A percentile compares a stretch with the other conserved stretches of the same genome.
phyloP scores from a whole-genome alignment of 495 filamentous ascomycete species.

The Chaetomium fimeti region DNA sequence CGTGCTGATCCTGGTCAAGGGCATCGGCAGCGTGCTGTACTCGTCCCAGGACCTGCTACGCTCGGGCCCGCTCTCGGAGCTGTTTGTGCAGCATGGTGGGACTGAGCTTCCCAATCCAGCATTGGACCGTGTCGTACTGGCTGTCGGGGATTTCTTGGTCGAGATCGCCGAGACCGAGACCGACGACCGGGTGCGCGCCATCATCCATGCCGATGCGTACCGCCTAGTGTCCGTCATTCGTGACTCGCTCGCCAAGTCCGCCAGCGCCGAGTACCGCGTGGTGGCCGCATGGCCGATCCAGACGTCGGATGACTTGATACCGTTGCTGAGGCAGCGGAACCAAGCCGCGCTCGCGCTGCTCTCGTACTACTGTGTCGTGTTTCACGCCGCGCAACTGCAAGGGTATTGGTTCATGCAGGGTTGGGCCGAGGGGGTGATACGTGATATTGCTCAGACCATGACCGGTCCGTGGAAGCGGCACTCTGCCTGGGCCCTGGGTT shows the following conservation, averaged over 20 bases:
- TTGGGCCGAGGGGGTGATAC: conserved; percentile 27
- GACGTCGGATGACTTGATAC: conserved; percentile 25
- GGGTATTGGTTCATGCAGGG: conserved; percentile 34
- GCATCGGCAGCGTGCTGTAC: conserved; percentile 29
- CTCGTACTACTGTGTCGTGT: conserved; percentile 31
- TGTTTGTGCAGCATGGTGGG: conserved; percentile 13
- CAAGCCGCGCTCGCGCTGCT: conserved; percentile 30
- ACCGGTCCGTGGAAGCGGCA: conserved; percentile 27
- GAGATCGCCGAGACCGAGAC: neutral
- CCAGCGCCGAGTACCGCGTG: conserved; percentile 28
- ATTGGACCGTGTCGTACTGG: conserved; percentile 15
- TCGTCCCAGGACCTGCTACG: conserved; percentile 19
- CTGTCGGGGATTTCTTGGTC: conserved; percentile 18
- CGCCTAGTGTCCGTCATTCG: conserved; percentile 16
- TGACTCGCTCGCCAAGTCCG: neutral
- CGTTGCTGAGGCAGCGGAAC: conserved; percentile 26
- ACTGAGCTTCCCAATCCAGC: neutral
- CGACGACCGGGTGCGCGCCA: conserved; percentile 12
- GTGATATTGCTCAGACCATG: conserved; percentile 25
- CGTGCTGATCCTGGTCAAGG: conserved; percentile 30
- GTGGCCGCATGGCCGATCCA: conserved; percentile 31
- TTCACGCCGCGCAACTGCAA: conserved; percentile 26
- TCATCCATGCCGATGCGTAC: conserved; percentile 21
- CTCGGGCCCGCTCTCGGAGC: conserved; percentile 23
- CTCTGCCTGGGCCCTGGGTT: conserved; percentile 27